A percentile compares a stretch with the other conserved stretches of the same genome.
Conservation (phyloP, 192 early-diverging fungal genomes). For the Cetraspora pellucida region DNA sequence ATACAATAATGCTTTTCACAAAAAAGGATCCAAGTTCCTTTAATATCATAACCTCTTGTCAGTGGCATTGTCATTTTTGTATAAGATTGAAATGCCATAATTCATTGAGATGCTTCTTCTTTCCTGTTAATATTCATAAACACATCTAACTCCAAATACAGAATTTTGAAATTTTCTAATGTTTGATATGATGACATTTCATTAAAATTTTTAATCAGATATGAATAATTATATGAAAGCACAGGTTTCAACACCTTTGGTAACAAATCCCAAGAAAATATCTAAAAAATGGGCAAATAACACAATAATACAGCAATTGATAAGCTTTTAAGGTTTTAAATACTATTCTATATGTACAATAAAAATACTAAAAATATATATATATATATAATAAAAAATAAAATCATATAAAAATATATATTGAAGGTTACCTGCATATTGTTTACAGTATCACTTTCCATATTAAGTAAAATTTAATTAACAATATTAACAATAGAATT, state of each 20-base stretch:
- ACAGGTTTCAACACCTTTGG: background rate
- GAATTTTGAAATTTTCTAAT: background rate
- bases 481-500: too few species aligned
- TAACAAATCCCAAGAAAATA: background rate
- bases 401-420: too few species aligned
- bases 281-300: too few species aligned
- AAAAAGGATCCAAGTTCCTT: background rate
- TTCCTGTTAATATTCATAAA: background rate
- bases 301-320: too few species aligned
- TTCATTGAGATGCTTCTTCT: background rate
- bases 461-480: too few species aligned
- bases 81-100: background rate
- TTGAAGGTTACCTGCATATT: too few species aligned
- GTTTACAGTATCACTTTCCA: too few species aligned
- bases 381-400: too few species aligned
- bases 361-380: too few species aligned
- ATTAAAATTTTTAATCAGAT: slow-evolving; percentile 3
- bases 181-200: background rate
- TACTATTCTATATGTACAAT: too few species aligned
- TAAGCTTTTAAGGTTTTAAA: too few species aligned
- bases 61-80: slow-evolving; percentile 8
- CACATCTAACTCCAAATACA: background rate
- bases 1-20: background rate
- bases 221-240: background rate
- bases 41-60: background rate